Evolutionary conservation across 2,329 filamentous ascomycete genomes (phyloP), one percentile per base, ranked within the genome.

Genomic region (Nemania sp.): DNA sequence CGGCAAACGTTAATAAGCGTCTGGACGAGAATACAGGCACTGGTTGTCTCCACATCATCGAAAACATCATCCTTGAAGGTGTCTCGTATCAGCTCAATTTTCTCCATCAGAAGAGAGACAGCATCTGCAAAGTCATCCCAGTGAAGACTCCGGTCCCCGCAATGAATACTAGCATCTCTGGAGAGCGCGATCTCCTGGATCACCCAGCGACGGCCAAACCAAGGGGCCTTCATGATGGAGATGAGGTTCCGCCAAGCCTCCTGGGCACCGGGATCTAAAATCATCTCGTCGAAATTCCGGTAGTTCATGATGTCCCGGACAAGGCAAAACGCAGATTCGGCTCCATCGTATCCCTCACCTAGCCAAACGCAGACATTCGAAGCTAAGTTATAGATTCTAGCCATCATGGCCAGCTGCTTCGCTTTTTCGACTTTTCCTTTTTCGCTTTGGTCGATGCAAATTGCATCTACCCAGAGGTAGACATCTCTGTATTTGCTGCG

Each of bases 131-230:
- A 52, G 36, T 52, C 43, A 3, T 42, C 36, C 49, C 42, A 52
- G 15, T 52, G 42, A 28, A 52, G 20, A 23, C 1, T 42, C 15
- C 22, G 20, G 14, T 36, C 28, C 20, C 49, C 49, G 30, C 42
- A 47, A 23, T 52, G 49, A 23, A 52, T 15, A 12, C 20, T 47
- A 7, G 49, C 49, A 22, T 52, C 34, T 36, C 49, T 42, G n/a
- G 49, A 41, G 22, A 47, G 12, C 7, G 49, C 20, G 47, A 52
- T 47, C 28, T 52, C 49, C 28, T 52, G 42, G 5, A 52, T 42
- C 20, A 52, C 49, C 49, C 49, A 52, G 3, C 49, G 49, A 4
- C 49, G 49, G 26, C 42, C 36, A 24, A 52, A 52, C 49, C 49
- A 52, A 22, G 42, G 49, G 1, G 34, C 36, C 6, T 47, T 52